Base-by-base conservation (phyloP, 257 asterid species). In the Marsdenia floribunda region DNA sequence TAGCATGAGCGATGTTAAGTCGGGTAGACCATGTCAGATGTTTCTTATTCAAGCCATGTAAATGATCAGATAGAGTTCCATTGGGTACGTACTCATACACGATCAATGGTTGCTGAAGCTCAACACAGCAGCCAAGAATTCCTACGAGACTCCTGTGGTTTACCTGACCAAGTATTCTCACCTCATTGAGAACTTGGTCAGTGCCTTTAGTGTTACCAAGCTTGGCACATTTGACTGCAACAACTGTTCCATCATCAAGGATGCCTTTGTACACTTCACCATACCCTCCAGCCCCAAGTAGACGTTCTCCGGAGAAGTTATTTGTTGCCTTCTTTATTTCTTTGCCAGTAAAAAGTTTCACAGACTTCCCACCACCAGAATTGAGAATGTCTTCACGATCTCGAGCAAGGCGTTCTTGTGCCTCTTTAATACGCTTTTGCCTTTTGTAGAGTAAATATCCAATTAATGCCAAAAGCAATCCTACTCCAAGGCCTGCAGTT, bases 141-240 rank as follows among this genome's bases (percentile, higher is more conserved):
- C 94, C 83, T 1, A 93, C 96, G 15, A 93, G 96, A 84, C 80
- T 81, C 84, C 75, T 82, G 88, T 93, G 98, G 85, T 89, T 91
- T 24, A 93, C 97, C 74, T 93, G 98, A 69, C 98, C 90, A 3
- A 93, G 90, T 16, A 93, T 93, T 24, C 95, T 87, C 59, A 93
- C 96, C 84, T 93, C 98, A n/a, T 93, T 93, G 5, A 93, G 91
- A 60, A 93, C 96, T 75, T 93, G 98, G 35, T 91, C 97, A 0
- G 89, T 91, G 55, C 97, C 87, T 67, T 93, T 93, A 8, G 96
- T 21, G 80, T 90, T 91, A 18, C 98, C 98, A 0, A 91, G 66
- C 81, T 93, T 93, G 53, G 98, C 98, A 42, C 98, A 91, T 75
- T 93, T 93, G 76, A 93, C 90, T 0, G 98, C 97, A 18, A 93